Conservation (phyloP, 257 asterid genomes). For the Leptodermis oblonga region DNA sequence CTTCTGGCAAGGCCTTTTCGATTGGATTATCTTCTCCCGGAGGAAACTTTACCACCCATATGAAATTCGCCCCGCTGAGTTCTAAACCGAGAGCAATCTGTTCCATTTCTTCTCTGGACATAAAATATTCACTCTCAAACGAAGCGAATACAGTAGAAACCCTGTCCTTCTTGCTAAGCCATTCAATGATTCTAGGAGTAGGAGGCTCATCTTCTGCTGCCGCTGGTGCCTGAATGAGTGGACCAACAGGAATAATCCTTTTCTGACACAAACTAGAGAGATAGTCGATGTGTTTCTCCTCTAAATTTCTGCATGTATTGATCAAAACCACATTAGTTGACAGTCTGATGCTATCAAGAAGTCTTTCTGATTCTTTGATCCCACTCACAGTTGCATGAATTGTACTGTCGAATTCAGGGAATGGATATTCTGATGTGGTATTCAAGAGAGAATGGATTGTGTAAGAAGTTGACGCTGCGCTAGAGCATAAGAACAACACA, state of each 20-base stretch:
- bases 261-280: conserved; percentile 22
- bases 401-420: conserved; percentile 15
- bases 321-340: conserved; percentile 40
- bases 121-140: conserved; percentile 57
- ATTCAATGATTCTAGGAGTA: conserved; percentile 26
- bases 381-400: conserved; percentile 13
- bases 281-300: conserved; percentile 47
- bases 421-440: conserved; percentile 34
- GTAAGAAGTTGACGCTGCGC: conserved; percentile 37
- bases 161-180: conserved; percentile 41
- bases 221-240: conserved; percentile 32
- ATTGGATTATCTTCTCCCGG: conserved; percentile 13
- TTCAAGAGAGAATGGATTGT: conserved; percentile 12
- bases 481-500: conserved; percentile 34
- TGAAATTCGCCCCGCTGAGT: conserved; percentile 44
- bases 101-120: conserved; percentile 41
- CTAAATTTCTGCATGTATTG: conserved; percentile 44
- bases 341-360: conserved; percentile 20
- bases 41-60: conserved; percentile 57
- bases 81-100: conserved; percentile 63
- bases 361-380: conserved; percentile 16
- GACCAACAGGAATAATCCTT: conserved; percentile 47
- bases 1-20: conserved; percentile 34
- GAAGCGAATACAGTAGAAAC: conserved; percentile 51
- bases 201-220: conserved; percentile 12